Conservation (phyloP, 2,329 filamentous ascomycete species). For the Dothiorella sarmentorum region DNA sequence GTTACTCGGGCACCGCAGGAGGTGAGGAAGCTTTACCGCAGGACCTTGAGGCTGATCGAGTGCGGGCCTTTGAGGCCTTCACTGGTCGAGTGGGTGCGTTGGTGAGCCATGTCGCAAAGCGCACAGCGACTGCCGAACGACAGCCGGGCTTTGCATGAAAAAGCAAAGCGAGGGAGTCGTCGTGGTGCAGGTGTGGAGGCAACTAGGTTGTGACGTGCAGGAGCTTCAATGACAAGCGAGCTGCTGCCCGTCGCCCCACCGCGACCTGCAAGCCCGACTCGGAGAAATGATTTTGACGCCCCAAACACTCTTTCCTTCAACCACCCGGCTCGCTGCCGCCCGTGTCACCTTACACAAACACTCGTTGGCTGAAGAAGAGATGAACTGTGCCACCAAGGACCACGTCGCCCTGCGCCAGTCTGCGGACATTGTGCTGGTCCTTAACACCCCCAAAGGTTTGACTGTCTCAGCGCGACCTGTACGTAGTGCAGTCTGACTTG, state of each 20-base stretch:
- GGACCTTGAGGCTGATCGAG: slow-evolving; percentile 74
- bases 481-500: not conserved
- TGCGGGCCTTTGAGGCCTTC: slow-evolving; percentile 58
- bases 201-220: slow-evolving; percentile 13
- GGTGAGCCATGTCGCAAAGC: slow-evolving; percentile 33
- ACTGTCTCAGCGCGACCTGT: not conserved
- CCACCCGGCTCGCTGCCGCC: not conserved
- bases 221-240: slow-evolving; percentile 4
- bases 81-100: slow-evolving; percentile 37
- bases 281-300: slow-evolving; percentile 12
- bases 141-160: not conserved
- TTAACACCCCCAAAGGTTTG: slow-evolving; percentile 52
- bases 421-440: slow-evolving; percentile 41
- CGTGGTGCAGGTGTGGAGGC: not conserved
- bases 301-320: not conserved
- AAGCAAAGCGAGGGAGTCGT: not conserved
- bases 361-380: slow-evolving; percentile 11
- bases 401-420: slow-evolving; percentile 40
- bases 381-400: slow-evolving; percentile 19
- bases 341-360: not conserved
- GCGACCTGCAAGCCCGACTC: not conserved
- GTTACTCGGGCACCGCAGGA: not conserved
- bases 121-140: not conserved
- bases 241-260: not conserved
- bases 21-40: slow-evolving; percentile 65